A percentile compares a stretch with the other conserved stretches of the same genome.
Evolutionary conservation across 345 rosid genomes (phyloP).

Genomic region (Punica granatum): DNA sequence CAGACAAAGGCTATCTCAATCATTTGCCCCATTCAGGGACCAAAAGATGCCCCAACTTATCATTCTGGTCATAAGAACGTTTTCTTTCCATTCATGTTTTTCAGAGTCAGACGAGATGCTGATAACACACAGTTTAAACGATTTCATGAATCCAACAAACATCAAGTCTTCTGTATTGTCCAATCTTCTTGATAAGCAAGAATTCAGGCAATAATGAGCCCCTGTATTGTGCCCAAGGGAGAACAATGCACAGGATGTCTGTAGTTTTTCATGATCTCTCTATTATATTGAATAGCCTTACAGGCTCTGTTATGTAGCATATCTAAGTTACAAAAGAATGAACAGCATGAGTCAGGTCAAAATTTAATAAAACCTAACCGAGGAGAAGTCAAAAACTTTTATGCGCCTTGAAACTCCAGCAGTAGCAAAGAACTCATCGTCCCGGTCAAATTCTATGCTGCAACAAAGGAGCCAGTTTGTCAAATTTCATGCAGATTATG

Average conservation of each 20-base stretch:
- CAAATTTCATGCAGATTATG: slow-evolving; percentile 6
- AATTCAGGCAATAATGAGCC: no score
- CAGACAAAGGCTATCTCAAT: background rate
- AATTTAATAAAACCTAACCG: slow-evolving; percentile 59
- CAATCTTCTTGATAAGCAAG: no score
- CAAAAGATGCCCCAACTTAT: background rate
- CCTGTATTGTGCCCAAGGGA: background rate
- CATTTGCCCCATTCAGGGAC: background rate
- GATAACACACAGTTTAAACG: background rate
- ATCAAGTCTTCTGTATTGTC: no score
- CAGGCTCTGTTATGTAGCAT: background rate
- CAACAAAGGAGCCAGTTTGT: slow-evolving; percentile 9
- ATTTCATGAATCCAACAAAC: no score
- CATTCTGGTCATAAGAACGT: background rate
- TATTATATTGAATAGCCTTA: no score
- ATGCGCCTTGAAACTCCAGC: slow-evolving; percentile 97
- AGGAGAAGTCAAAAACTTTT: slow-evolving; percentile 88
- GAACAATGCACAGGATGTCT: background rate
- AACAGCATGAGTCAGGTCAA: background rate
- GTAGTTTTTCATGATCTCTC: no score
- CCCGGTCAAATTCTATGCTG: slow-evolving; percentile 99
- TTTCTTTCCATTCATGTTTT: no score
- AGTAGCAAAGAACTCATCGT: slow-evolving; percentile 92
- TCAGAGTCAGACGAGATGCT: no score
- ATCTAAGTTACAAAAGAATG: background rate